These are phyloP conservation scores for Populus deltoides DNA, from an alignment of 345 rosid genomes.

Conservation along the genomic window DNA sequence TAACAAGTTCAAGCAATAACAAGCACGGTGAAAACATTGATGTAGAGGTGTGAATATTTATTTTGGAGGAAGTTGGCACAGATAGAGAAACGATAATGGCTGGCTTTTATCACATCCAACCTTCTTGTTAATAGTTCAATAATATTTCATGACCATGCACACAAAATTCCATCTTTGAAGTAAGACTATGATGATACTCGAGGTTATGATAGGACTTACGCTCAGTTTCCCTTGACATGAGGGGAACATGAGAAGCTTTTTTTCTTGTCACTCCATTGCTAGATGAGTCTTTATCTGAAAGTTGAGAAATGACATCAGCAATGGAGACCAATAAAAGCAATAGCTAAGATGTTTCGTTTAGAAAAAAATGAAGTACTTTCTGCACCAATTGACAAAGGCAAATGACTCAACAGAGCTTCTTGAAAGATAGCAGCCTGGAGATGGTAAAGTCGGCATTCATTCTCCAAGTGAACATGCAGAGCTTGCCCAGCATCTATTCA, in stretches of 20 bases:
- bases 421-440: slow-evolving; percentile 69
- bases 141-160: not conserved
- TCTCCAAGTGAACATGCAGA: slow-evolving; percentile 58
- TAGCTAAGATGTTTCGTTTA: not conserved
- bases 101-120: not conserved
- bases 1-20: not conserved
- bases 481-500: slow-evolving; percentile 58
- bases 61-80: not conserved
- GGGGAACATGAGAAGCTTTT: slow-evolving; percentile 56
- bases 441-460: slow-evolving; percentile 48
- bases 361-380: slow-evolving; percentile 4
- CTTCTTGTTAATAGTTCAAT: not conserved
- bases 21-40: not conserved
- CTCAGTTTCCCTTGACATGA: slow-evolving; percentile 76
- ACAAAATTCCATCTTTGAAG: not conserved
- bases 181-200: not conserved
- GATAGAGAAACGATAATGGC: not conserved
- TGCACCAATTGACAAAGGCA: slow-evolving; percentile 46
- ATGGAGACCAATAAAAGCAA: slow-evolving; percentile 7
- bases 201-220: slow-evolving; percentile 48
- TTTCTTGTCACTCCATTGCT: slow-evolving; percentile 35
- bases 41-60: not conserved
- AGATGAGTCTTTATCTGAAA: slow-evolving; percentile 39
- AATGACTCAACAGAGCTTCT: slow-evolving; percentile 59
- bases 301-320: slow-evolving; percentile 8